These are phyloP conservation scores for Alternaria brassicicola DNA, from an alignment of 2,329 filamentous ascomycete genomes.

Conservation along the genomic window DNA sequence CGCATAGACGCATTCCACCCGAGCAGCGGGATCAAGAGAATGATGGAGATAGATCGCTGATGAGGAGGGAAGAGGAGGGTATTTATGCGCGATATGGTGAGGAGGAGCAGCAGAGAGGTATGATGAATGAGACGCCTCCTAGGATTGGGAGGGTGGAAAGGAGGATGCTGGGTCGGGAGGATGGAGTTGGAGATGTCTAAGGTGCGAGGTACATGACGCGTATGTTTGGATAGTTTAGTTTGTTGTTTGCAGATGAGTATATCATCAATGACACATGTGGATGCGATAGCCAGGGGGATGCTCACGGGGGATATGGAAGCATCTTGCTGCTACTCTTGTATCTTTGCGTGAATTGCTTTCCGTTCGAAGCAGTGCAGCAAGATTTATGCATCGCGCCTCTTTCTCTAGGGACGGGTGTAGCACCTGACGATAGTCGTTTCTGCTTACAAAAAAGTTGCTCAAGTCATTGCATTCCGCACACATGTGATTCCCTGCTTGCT, in stretches of 20 bases:
- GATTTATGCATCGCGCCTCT: neutral
- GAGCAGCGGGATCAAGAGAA: conserved; percentile 46
- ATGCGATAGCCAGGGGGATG: no score
- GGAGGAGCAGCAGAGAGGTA: conserved; percentile 24
- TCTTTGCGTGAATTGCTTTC: neutral
- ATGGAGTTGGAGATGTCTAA: neutral
- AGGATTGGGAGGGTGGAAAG: conserved; percentile 44
- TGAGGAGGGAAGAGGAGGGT: conserved; percentile 35
- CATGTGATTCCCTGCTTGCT: no score
- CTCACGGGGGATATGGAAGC: no score
- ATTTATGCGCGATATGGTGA: conserved; percentile 30
- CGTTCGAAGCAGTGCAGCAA: neutral
- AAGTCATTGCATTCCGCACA: no score
- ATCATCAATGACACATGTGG: neutral
- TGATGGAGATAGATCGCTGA: conserved; percentile 29
- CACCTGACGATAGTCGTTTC: no score
- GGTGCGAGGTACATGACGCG: neutral
- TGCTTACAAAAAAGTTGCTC: no score
- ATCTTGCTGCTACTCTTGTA: no score
- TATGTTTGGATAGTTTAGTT: neutral
- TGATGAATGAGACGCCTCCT: conserved; percentile 48
- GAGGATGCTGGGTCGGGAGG: conserved; percentile 9
- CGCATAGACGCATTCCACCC: conserved; percentile 20
- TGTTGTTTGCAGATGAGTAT: neutral
- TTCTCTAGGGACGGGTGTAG: no score